Conservation (phyloP, 805 yeast species). For the Suhomyces sp. region DNA sequence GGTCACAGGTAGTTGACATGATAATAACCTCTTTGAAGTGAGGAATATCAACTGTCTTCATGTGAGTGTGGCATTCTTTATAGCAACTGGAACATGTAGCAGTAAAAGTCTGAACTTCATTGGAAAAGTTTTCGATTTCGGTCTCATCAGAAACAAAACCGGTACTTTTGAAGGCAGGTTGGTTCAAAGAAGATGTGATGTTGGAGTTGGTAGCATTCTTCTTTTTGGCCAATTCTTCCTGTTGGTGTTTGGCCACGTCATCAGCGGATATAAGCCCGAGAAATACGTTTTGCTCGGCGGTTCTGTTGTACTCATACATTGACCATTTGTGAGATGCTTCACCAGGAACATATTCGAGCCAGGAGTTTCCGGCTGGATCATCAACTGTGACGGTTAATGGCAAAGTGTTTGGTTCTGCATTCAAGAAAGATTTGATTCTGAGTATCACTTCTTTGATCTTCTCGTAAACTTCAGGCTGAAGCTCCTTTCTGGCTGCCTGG, state of each 20-base stretch:
- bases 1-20: constrained; percentile 90
- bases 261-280: constrained; percentile 78
- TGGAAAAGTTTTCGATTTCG: constrained; percentile 79
- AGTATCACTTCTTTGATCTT: constrained; percentile 70
- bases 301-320: constrained; percentile 72
- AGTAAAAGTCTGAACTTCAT: constrained; percentile 89
- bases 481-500: constrained; percentile 72
- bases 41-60: constrained; percentile 96
- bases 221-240: constrained; percentile 49
- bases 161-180: constrained; percentile 36
- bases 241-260: constrained; percentile 48
- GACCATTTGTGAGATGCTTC: constrained; percentile 91
- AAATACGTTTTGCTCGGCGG: constrained; percentile 82
- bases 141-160: constrained; percentile 69
- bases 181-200: constrained; percentile 20
- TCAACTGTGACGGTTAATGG: constrained; percentile 80
- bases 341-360: constrained; percentile 87
- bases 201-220: constrained; percentile 37
- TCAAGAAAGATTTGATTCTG: constrained; percentile 56
- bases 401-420: constrained; percentile 63
- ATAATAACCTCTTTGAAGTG: constrained; percentile 96
- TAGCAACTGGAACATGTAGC: constrained; percentile 93
- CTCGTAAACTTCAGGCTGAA: constrained; percentile 71
- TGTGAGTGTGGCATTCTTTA: constrained; percentile 81
- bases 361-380: constrained; percentile 97